Conservation (phyloP, 139 green algal genomes). For the Zygnema cylindricum region DNA sequence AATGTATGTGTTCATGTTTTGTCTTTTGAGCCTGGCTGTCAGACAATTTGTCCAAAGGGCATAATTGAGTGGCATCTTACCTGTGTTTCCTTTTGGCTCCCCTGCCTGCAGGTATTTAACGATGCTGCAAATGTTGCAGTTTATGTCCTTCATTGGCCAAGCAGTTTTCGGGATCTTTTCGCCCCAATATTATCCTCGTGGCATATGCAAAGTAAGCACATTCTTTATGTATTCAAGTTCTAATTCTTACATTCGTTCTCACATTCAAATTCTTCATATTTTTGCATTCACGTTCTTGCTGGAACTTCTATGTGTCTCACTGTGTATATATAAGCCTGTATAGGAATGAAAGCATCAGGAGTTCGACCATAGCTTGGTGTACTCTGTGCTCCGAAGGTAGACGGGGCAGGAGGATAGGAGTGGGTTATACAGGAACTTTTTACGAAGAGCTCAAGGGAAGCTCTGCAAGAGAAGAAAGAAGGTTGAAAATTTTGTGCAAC, state of each 20-base stretch:
- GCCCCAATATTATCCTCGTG: constrained; percentile 21
- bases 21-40: too few species aligned
- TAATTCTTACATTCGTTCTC: too few species aligned
- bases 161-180: constrained; percentile 57
- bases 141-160: constrained; percentile 67
- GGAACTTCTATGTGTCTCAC: neutral
- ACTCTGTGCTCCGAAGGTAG: neutral
- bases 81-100: too few species aligned
- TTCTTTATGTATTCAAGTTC: too few species aligned
- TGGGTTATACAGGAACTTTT: neutral
- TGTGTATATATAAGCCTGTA: neutral
- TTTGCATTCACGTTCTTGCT: neutral
- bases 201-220: constrained; percentile 38
- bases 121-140: constrained; percentile 70
- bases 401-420: neutral
- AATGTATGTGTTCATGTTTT: too few species aligned
- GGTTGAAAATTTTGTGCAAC: neutral
- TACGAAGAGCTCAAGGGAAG: neutral
- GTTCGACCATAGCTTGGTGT: neutral
- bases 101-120: constrained; percentile 69
- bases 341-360: neutral
- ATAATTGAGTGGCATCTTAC: too few species aligned
- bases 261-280: too few species aligned
- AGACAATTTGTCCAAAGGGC: too few species aligned
- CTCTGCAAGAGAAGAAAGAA: neutral